These are phyloP conservation scores for Paecilomyces formosus DNA, from an alignment of 2,329 filamentous ascomycete species.

Conservation along the genomic window DNA sequence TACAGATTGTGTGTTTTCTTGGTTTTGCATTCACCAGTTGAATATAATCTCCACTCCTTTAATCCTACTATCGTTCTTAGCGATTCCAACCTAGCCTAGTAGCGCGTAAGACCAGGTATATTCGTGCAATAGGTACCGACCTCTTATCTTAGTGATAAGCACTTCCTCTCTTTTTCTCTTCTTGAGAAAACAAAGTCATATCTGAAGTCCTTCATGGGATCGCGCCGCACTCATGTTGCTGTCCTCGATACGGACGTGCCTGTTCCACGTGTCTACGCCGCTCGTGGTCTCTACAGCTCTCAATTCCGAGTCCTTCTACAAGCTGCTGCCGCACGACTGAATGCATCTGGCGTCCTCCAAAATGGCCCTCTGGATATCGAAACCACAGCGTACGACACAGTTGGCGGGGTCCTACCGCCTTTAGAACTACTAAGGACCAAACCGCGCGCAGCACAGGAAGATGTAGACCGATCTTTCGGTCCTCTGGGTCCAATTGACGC, in stretches of 20 bases:
- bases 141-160: neutral
- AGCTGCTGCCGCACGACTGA: slow-evolving; percentile 20
- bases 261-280: slow-evolving; percentile 21
- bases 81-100: neutral
- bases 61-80: neutral
- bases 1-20: too few relatives aligned
- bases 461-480: neutral
- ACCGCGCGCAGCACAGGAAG: neutral
- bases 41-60: too few relatives aligned
- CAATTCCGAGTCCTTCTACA: slow-evolving; percentile 26
- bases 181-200: neutral
- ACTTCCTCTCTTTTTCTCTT: neutral
- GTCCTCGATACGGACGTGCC: slow-evolving; percentile 30
- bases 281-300: slow-evolving; percentile 28
- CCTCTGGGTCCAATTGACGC: slow-evolving; percentile 16
- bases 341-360: slow-evolving; percentile 6
- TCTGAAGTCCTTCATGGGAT: slow-evolving; percentile 5
- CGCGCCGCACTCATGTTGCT: slow-evolving; percentile 23
- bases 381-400: slow-evolving; percentile 25
- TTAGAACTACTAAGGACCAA: slow-evolving; percentile 14
- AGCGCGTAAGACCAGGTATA: neutral
- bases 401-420: slow-evolving; percentile 21
- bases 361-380: slow-evolving; percentile 13
- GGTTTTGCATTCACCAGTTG: too few relatives aligned
- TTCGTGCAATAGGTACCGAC: neutral